A percentile compares a stretch with the other conserved stretches of the same genome.
Conservation (phyloP, 73 alveolate genomes). For the Uronychia binucleata region DNA sequence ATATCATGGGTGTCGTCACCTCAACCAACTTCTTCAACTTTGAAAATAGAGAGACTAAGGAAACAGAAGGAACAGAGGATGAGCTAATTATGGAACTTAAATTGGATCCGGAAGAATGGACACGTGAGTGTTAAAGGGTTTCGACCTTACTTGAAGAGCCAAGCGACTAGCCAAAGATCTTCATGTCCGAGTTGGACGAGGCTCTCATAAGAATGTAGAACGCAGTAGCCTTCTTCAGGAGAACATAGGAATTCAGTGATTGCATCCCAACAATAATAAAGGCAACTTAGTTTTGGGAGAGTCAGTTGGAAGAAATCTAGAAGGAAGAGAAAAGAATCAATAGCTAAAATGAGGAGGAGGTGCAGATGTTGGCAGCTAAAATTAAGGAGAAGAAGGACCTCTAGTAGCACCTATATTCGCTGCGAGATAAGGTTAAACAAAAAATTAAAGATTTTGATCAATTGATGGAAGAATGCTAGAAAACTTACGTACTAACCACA, state of each 20-base stretch:
- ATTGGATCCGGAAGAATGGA: constrained; percentile 58
- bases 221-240: neutral
- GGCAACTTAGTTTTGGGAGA: neutral
- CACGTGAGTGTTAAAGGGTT: constrained; percentile 32
- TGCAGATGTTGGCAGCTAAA: neutral
- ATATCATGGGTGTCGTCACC: neutral
- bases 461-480: too few species aligned
- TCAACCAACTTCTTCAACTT: neutral
- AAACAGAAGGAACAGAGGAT: neutral
- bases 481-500: too few species aligned
- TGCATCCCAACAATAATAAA: neutral
- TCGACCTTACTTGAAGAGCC: constrained; percentile 1
- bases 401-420: neutral
- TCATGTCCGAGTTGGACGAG: neutral
- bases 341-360: neutral
- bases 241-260: neutral
- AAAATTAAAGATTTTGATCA: neutral
- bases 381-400: neutral
- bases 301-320: neutral
- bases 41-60: neutral
- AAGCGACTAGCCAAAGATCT: neutral
- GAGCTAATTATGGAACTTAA: neutral
- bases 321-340: neutral
- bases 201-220: neutral
- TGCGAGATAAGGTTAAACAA: neutral